Evolutionary conservation across 2,329 filamentous ascomycete genomes (phyloP).

Genomic region (Aspergillus sp.): DNA sequence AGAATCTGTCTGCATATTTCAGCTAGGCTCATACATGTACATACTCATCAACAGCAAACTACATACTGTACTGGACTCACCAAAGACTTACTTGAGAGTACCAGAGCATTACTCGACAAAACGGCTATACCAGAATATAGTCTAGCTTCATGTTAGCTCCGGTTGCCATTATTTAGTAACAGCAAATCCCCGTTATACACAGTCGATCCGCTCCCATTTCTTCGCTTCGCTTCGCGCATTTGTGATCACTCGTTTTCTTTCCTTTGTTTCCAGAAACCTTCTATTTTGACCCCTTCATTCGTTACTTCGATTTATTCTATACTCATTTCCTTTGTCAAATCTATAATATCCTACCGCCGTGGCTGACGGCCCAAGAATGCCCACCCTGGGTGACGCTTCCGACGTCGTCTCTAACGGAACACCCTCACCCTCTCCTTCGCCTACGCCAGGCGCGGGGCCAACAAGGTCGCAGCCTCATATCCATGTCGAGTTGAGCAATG

Average conservation of each 20-base stretch:
- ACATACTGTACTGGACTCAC: too few relatives aligned
- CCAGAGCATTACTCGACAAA: too few relatives aligned
- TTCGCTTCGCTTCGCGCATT: background rate
- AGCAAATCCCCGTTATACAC: background rate
- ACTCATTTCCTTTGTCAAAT: background rate
- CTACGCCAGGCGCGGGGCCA: constrained; percentile 3
- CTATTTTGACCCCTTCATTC: background rate
- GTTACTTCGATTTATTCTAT: background rate
- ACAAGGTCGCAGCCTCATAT: constrained; percentile 5
- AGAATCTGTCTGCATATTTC: background rate
- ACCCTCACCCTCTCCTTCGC: background rate
- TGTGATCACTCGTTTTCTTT: background rate
- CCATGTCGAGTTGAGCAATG: background rate
- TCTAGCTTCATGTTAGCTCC: background rate
- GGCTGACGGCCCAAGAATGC: background rate
- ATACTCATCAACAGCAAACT: too few relatives aligned
- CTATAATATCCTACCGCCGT: background rate
- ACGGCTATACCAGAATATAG: background rate
- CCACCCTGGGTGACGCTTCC: constrained; percentile 8
- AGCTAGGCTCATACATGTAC: background rate
- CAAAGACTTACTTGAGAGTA: too few relatives aligned
- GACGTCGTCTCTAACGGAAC: constrained; percentile 2
- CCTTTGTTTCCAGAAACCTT: background rate
- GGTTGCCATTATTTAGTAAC: background rate
- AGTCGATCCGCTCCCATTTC: background rate